Percentiles rank a stretch among this genome's conserved stretches.
Conservation (phyloP, 2,329 filamentous ascomycete species). For the Rhynchosporium agropyri region DNA sequence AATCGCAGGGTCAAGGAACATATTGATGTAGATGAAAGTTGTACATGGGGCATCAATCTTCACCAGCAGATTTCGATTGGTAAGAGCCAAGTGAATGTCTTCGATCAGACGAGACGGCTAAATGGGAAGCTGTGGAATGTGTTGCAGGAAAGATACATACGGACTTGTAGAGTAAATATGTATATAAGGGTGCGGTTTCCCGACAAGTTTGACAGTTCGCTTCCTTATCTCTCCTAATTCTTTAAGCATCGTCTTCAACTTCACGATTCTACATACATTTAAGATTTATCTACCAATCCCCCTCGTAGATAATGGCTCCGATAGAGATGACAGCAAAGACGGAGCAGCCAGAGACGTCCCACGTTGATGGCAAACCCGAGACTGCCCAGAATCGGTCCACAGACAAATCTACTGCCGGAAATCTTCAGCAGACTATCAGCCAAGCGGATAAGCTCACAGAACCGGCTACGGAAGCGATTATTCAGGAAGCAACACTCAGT, state of each 20-base stretch:
- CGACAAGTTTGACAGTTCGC: slow-evolving; percentile 15
- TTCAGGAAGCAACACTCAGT: slow-evolving; percentile 11
- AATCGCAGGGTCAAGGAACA: slow-evolving; percentile 16
- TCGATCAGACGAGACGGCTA: too few relatives aligned
- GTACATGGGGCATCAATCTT: too few relatives aligned
- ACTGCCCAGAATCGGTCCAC: neutral
- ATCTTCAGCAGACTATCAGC: slow-evolving; percentile 21
- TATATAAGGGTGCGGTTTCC: too few relatives aligned
- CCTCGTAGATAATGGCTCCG: slow-evolving; percentile 2
- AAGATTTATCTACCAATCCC: too few relatives aligned
- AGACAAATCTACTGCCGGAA: slow-evolving; percentile 12
- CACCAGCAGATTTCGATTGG: too few relatives aligned
- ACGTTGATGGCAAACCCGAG: too few relatives aligned
- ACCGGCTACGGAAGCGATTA: slow-evolving; percentile 19
- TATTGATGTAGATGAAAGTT: too few relatives aligned
- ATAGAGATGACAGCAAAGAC: slow-evolving; percentile 5
- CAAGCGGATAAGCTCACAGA: slow-evolving; percentile 22
- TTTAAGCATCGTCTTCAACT: slow-evolving; percentile 9
- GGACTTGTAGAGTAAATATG: too few relatives aligned
- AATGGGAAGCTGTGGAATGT: too few relatives aligned
- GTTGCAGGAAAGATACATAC: too few relatives aligned
- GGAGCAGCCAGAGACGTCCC: too few relatives aligned
- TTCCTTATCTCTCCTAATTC: slow-evolving; percentile 16
- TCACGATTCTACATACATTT: slow-evolving; percentile 11
- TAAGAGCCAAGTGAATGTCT: too few relatives aligned